Conservation (phyloP, 495 filamentous ascomycete species). For the Penicillium silybi region DNA sequence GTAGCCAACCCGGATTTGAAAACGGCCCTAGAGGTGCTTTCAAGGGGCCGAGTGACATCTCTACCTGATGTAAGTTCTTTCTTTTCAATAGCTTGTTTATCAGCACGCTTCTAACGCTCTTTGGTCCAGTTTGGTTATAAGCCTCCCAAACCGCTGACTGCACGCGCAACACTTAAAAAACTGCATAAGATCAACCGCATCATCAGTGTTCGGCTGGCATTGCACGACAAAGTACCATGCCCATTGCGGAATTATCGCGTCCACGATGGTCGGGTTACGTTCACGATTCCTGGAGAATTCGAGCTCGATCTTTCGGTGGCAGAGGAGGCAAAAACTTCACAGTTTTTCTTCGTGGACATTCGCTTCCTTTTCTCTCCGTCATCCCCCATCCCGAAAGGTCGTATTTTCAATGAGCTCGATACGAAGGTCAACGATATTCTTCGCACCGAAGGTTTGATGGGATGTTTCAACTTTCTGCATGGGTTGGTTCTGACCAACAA, state of each 20-base stretch:
- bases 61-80: constrained; percentile 65
- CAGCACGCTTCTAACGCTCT: constrained; percentile 19
- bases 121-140: constrained; percentile 65
- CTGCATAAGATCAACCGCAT: constrained; percentile 78
- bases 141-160: constrained; percentile 63
- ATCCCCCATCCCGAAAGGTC: constrained; percentile 52
- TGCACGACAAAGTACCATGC: constrained; percentile 70
- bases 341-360: constrained; percentile 91
- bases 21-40: constrained; percentile 81
- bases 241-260: constrained; percentile 72
- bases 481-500: constrained; percentile 84
- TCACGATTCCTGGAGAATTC: constrained; percentile 77
- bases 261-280: constrained; percentile 77
- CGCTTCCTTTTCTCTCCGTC: constrained; percentile 76
- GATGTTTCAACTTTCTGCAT: constrained; percentile 81
- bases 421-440: constrained; percentile 65
- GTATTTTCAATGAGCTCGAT: constrained; percentile 62
- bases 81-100: neutral
- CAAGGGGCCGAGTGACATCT: constrained; percentile 66
- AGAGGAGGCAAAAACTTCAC: constrained; percentile 70
- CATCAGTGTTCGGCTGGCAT: constrained; percentile 71
- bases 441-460: constrained; percentile 58
- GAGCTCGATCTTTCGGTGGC: constrained; percentile 88
- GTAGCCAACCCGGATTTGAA: constrained; percentile 84
- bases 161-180: constrained; percentile 61